Evolutionary conservation across 768 basidiomycete species (phyloP), one percentile per base, ranked within the genome.

Genomic region (Favolaschia claudopus): DNA sequence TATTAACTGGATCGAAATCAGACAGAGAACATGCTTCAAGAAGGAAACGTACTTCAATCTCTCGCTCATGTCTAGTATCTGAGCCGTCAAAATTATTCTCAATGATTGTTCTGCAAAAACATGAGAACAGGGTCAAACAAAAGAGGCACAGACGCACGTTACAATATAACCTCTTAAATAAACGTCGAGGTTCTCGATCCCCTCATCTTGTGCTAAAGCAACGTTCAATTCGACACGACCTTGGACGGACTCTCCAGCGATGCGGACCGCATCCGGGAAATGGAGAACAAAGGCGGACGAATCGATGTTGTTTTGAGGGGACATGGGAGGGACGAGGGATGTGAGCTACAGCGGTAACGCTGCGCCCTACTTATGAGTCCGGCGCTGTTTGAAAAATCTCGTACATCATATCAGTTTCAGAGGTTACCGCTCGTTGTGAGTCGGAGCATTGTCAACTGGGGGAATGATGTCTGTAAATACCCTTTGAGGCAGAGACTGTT

Each of bases 191-290:
- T 33, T 49, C 46, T 59, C 62, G 19, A 63, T 19, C 1, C 62
- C 57, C 17, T 59, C 62, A 17, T 59, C 49, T 33, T 63, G 62
- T 4, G 62, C 62, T 5, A 36, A 48, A 31, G 54, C 47, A 14
- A 55, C 34, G 37, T 63, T 46, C 37, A 59, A 33, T 36, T 63
- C 53, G 13, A 55, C 62, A 8, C 42, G 53, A 5, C 57, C 57
- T n/a, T 44, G 27, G 22, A 63, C 49, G 24, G 17, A 50, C 40
- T 63, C 56, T 37, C 62, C 62, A 2, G 62, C 51, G 9, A 63
- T 46, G 9, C 62, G 52, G 52, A 63, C 52, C 5, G 38, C 20
- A 22, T 58, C 42, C 19, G 45, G 40, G 19, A 54, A 34, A 28
- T 58, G 13, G 40, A 63, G 56, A n/a, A 43, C 51, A 34, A 62